Conservation (phyloP, 768 basidiomycete species). For the Dioszegia crocea region DNA sequence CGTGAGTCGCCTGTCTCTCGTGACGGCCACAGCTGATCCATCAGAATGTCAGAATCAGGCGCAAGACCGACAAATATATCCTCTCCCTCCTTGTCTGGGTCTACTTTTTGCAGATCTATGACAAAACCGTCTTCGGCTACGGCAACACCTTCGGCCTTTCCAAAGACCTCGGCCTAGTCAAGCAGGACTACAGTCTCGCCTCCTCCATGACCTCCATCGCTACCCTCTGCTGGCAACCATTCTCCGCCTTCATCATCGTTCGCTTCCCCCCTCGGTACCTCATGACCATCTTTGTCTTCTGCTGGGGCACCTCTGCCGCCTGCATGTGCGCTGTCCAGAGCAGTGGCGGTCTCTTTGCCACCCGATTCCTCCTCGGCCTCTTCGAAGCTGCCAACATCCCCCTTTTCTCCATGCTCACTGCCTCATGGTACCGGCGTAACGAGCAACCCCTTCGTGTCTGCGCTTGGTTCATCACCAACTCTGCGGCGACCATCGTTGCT, state of each 20-base stretch:
- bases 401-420: conserved; percentile 22
- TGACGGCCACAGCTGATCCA: too few species aligned
- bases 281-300: conserved; percentile 24
- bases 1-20: too few species aligned
- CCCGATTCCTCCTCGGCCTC: conserved; percentile 41
- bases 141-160: too few species aligned
- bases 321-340: conserved; percentile 14
- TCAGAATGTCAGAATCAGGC: background rate
- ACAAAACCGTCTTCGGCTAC: conserved; percentile 24
- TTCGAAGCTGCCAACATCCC: conserved; percentile 40
- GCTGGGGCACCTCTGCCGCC: conserved; percentile 22
- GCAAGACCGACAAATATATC: conserved; percentile 3
- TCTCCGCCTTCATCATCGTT: conserved; percentile 40
- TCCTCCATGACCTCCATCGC: conserved; percentile 19
- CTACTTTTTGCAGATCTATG: conserved; percentile 49
- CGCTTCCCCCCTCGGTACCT: conserved; percentile 33
- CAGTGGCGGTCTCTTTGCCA: conserved; percentile 24
- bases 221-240: conserved; percentile 30
- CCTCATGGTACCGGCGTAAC: conserved; percentile 23
- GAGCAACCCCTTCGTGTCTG: conserved; percentile 23
- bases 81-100: conserved; percentile 18
- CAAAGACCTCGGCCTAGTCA: too few species aligned
- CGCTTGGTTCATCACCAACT: conserved; percentile 34
- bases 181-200: conserved; percentile 16
- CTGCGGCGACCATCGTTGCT: conserved; percentile 29